phyloP scores from a whole-genome alignment of 2,329 filamentous ascomycete species.

The Xylaria sp. region DNA sequence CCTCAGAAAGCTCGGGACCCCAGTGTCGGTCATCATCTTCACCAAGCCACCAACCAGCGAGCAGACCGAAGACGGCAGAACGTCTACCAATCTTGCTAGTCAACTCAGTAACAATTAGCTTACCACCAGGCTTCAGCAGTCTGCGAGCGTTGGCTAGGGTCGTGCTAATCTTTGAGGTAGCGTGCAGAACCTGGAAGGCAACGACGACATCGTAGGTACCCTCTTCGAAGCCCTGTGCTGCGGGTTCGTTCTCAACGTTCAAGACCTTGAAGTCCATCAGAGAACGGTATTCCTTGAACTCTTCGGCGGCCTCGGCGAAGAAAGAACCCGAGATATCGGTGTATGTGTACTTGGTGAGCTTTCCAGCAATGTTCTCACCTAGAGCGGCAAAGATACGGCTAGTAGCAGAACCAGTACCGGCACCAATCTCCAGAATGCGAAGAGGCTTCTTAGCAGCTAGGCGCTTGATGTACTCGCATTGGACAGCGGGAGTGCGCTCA shows the following conservation, averaged over 20 bases:
- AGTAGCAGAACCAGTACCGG: constrained; percentile 58
- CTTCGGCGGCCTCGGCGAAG: constrained; percentile 50
- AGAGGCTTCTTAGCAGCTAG: constrained; percentile 49
- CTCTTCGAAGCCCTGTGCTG: constrained; percentile 46
- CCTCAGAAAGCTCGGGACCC: constrained; percentile 45
- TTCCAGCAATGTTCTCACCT: constrained; percentile 43
- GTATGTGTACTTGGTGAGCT: constrained; percentile 56
- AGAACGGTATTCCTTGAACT: constrained; percentile 46
- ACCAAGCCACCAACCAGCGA: constrained; percentile 51
- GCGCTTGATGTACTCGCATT: constrained; percentile 47
- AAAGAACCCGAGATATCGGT: constrained; percentile 58
- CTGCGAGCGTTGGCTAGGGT: constrained; percentile 45
- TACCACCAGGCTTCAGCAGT: constrained; percentile 49
- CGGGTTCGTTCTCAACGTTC: constrained; percentile 46
- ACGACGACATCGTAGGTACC: constrained; percentile 49
- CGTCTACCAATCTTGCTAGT: constrained; percentile 47
- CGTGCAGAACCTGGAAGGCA: constrained; percentile 50
- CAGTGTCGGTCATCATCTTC: constrained; percentile 47
- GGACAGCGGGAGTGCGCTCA: constrained; percentile 46
- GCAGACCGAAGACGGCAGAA: constrained; percentile 48
- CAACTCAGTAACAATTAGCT: constrained; percentile 47
- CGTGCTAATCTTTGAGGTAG: constrained; percentile 45
- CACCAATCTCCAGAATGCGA: constrained; percentile 55
- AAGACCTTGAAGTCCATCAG: constrained; percentile 49
- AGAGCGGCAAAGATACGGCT: constrained; percentile 52